Percentiles rank a stretch among this genome's conserved stretches.
Evolutionary conservation across 2,329 filamentous ascomycete species (phyloP).

Genomic region (Nannizzia gypsea): DNA sequence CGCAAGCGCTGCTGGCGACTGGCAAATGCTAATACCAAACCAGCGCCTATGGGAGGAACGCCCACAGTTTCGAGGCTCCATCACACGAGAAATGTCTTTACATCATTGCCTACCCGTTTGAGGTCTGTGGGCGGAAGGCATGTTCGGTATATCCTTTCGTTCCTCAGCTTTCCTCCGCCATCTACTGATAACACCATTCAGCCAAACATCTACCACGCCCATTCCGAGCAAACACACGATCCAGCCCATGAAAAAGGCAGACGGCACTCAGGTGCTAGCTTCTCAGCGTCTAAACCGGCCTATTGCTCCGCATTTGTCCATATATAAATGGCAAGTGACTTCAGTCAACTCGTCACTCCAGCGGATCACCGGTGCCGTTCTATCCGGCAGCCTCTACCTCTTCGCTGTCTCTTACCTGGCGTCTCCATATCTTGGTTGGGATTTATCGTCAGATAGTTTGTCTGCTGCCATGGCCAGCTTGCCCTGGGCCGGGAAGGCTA

Average conservation of each 20-base stretch:
- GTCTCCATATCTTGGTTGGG: conserved; percentile 61
- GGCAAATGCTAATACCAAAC: too few relatives aligned
- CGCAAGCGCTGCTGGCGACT: too few relatives aligned
- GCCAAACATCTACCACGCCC: neutral
- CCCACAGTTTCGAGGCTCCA: too few relatives aligned
- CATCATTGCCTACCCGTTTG: too few relatives aligned
- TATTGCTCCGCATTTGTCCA: conserved; percentile 68
- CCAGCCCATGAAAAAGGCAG: conserved; percentile 2
- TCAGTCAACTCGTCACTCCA: conserved; percentile 65
- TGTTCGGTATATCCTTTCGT: neutral
- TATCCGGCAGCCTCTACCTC: conserved; percentile 64
- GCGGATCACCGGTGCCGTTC: conserved; percentile 64
- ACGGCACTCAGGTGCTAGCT: conserved; percentile 46
- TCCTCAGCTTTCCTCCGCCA: neutral
- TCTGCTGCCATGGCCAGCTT: conserved; percentile 51
- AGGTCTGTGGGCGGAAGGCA: neutral
- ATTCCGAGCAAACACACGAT: neutral
- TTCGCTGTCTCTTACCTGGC: conserved; percentile 71
- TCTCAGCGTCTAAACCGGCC: conserved; percentile 71
- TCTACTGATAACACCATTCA: neutral
- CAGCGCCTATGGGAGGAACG: too few relatives aligned
- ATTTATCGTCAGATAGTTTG: conserved; percentile 52
- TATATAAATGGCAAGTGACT: conserved; percentile 79
- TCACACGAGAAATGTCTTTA: too few relatives aligned
- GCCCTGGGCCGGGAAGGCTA: conserved; percentile 47